A percentile compares a stretch with the other conserved stretches of the same genome.
phyloP scores from a whole-genome alignment of 768 basidiomycete genomes.

The Gloeopeniophorella convolvens region DNA sequence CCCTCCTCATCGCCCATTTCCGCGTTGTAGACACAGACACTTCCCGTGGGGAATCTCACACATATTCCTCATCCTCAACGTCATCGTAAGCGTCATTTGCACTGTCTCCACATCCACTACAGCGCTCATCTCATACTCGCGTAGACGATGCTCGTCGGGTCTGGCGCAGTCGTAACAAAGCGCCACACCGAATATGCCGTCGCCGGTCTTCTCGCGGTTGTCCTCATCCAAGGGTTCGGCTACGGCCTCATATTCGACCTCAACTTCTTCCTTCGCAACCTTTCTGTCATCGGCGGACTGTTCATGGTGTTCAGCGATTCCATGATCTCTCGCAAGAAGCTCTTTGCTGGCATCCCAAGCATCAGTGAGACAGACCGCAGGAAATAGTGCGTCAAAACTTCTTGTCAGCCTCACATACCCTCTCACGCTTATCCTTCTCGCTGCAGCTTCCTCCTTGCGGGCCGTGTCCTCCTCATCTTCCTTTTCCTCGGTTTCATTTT shows the following conservation, averaged over 20 bases:
- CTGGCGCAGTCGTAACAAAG: slow-evolving; percentile 80
- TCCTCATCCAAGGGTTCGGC: slow-evolving; percentile 93
- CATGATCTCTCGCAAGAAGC: slow-evolving; percentile 77
- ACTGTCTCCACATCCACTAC: neutral
- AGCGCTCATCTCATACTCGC: slow-evolving; percentile 2
- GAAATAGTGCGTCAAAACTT: slow-evolving; percentile 71
- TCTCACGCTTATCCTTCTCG: slow-evolving; percentile 3
- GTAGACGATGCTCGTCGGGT: slow-evolving; percentile 85
- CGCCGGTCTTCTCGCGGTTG: slow-evolving; percentile 83
- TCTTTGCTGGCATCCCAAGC: slow-evolving; percentile 86
- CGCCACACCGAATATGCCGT: slow-evolving; percentile 85
- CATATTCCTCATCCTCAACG: slow-evolving; percentile 85
- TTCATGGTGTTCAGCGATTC: slow-evolving; percentile 99
- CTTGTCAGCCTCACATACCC: neutral
- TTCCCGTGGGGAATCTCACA: slow-evolving; percentile 97
- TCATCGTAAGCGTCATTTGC: slow-evolving; percentile 59
- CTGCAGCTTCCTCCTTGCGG: slow-evolving; percentile 88
- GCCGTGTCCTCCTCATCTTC: slow-evolving; percentile 96
- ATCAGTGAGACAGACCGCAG: slow-evolving; percentile 94
- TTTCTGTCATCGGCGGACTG: slow-evolving; percentile 94
- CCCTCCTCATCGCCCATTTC: neutral
- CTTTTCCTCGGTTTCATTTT: slow-evolving; percentile 97
- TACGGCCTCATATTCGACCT: slow-evolving; percentile 99
- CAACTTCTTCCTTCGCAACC: slow-evolving; percentile 99
- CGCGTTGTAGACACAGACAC: slow-evolving; percentile 67